Evolutionary conservation across 2,329 filamentous ascomycete genomes (phyloP).

Genomic region (Colletotrichum tofieldiae): DNA sequence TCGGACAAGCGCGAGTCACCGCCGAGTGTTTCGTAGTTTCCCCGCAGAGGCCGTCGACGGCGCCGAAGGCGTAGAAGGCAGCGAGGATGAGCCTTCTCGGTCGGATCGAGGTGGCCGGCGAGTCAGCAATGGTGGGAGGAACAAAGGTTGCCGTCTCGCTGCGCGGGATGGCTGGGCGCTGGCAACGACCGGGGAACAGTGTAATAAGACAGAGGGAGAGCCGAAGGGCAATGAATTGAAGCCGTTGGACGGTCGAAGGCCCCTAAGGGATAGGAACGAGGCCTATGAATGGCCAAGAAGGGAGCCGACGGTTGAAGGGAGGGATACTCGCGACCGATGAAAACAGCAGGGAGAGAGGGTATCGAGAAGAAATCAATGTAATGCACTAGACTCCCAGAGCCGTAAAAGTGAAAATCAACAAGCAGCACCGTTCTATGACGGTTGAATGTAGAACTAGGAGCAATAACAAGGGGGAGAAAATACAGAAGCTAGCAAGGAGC

Average conservation of each 20-base stretch:
- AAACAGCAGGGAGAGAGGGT: constrained; percentile 10
- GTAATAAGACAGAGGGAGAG: not conserved
- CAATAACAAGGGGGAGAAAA: not conserved
- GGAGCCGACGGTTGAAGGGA: constrained; percentile 12
- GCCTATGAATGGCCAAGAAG: not conserved
- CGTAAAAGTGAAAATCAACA: not conserved
- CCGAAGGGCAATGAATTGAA: constrained; percentile 10
- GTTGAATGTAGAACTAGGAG: not conserved
- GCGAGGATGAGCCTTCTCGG: constrained; percentile 14
- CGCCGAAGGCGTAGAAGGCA: constrained; percentile 3
- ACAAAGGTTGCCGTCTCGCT: constrained; percentile 29
- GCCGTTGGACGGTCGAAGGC: not conserved
- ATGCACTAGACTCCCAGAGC: constrained; percentile 26
- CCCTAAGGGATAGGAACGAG: constrained; percentile 5
- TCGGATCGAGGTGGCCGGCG: not conserved
- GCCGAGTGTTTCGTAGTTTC: constrained; percentile 18
- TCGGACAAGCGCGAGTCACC: constrained; percentile 6
- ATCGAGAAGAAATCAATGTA: constrained; percentile 4
- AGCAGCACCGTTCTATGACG: not conserved
- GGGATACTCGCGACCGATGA: constrained; percentile 2
- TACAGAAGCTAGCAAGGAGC: constrained; percentile 4
- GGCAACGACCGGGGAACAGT: constrained; percentile 15
- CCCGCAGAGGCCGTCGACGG: constrained; percentile 21
- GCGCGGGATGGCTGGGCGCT: not conserved
- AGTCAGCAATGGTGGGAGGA: constrained; percentile 23